phyloP scores from a whole-genome alignment of 306 rosid species.

The Lathyrus sativus region DNA sequence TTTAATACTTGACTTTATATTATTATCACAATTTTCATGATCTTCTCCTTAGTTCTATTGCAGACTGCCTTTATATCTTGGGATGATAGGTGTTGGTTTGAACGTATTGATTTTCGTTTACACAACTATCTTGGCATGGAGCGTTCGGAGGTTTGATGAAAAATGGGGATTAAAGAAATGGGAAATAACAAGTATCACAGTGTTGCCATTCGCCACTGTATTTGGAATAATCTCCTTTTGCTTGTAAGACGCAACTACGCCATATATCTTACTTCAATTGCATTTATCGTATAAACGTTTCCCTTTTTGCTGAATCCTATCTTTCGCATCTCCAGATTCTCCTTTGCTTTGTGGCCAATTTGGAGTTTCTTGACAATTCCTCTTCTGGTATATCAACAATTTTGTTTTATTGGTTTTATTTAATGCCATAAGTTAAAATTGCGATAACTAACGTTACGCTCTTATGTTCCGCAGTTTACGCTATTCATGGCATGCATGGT shows the following conservation, averaged over 20 bases:
- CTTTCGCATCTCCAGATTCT: constrained; percentile 52
- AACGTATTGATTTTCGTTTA: constrained; percentile 74
- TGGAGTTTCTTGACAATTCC: constrained; percentile 94
- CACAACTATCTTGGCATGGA: constrained; percentile 77
- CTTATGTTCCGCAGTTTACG: constrained; percentile 75
- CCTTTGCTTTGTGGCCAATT: constrained; percentile 96
- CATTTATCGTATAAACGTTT: constrained; percentile 12
- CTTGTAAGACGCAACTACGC: constrained; percentile 58
- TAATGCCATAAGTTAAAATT: constrained; percentile 19
- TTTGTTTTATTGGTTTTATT: constrained; percentile 27
- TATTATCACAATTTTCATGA: constrained; percentile 31
- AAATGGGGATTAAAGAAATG: constrained; percentile 89
- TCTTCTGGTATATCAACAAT: constrained; percentile 70
- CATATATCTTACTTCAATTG: constrained; percentile 11
- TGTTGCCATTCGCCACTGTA: constrained; percentile 75
- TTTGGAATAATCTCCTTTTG: constrained; percentile 83
- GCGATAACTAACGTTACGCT: constrained; percentile 39
- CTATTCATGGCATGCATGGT: constrained; percentile 97
- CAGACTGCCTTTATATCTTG: constrained; percentile 90
- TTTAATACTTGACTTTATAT: constrained; percentile 26
- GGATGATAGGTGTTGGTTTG: constrained; percentile 78
- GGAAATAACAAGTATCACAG: constrained; percentile 75
- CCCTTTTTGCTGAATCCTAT: constrained; percentile 40
- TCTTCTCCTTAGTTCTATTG: constrained; percentile 45
- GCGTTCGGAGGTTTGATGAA: constrained; percentile 77